A percentile compares a stretch with the other conserved stretches of the same genome.
These are phyloP conservation scores for Aleurites moluccanus DNA, from an alignment of 441 rosid genomes.

Conservation along the genomic window DNA sequence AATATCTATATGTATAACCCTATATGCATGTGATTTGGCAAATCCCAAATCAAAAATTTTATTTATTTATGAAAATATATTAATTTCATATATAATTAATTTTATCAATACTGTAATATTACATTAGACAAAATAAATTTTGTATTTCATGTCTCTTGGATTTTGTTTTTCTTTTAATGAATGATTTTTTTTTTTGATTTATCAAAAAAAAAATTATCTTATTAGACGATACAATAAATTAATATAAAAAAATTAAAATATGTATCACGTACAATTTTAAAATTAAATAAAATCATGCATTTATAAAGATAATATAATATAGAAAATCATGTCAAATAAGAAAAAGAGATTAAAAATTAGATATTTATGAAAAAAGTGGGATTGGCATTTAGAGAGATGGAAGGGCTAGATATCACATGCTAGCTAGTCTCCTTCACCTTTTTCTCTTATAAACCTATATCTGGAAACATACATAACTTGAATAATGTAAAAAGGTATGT, in stretches of 20 bases:
- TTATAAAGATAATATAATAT: background rate
- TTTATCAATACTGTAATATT: too few relatives aligned
- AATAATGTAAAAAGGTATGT: background rate
- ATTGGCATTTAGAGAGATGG: conserved; percentile 13
- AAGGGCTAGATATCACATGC: background rate
- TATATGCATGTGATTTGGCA: background rate
- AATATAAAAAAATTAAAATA: too few relatives aligned
- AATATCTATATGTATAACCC: background rate
- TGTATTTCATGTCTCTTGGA: too few relatives aligned
- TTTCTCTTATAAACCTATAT: background rate
- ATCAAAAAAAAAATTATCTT: too few relatives aligned
- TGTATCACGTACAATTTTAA: too few relatives aligned
- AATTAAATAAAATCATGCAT: background rate
- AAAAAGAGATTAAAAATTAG: background rate
- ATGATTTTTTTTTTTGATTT: too few relatives aligned
- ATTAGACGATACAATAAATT: too few relatives aligned
- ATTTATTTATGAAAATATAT: too few relatives aligned
- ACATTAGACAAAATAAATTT: too few relatives aligned
- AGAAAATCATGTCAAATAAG: background rate
- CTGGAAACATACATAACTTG: background rate
- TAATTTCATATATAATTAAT: too few relatives aligned
- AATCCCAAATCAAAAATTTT: background rate
- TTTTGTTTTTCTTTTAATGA: too few relatives aligned
- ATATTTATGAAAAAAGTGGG: background rate
- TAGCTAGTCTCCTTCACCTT: background rate